Base-by-base conservation (phyloP, 2,329 filamentous ascomycete genomes). In the Falciphora oryzae region DNA sequence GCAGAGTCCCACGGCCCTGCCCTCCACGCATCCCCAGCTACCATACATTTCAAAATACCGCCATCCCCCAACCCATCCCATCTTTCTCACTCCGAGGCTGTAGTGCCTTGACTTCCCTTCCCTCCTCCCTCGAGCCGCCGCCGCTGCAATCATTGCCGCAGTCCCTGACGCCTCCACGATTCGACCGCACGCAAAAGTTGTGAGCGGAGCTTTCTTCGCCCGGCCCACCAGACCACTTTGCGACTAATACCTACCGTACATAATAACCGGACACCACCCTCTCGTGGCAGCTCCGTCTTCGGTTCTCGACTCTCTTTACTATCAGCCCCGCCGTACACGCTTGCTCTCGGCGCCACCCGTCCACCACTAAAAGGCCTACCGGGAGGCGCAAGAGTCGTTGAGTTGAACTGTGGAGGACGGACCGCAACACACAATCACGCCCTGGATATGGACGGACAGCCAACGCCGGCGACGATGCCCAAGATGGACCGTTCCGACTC, bases 401-500 rank as follows among this genome's bases (percentile, higher is more conserved):
- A 25, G 22, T 53, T 53, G 18, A 53, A 25, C 22, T 53, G 22
- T n/a, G 44, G 44, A 44, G 44, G 44, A 25, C 44, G n/a, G 44
- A 22, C 22, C 44, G 22, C 44, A 53, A 53, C 44, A 53, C n/a
- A 53, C 44, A 2, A 44, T 28, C 44, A 35, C 50, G 27, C 31
- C 38, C 16, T 25, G 31, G 56, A 32, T 28, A 35, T 59, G 59
- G 32, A 59, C 27, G 38, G 11, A 22, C 44, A 32, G 22, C 28
- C 50, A 31, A 50, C 44, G 25, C 50, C 57, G 25, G n/a, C 27
- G 22, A 35, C 29, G 6, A 29, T 66, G 18, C 63, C 69, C 35
- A 67, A 70, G 29, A 72, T 73, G 65, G 69, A 70, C 62, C 71
- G 72, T 65, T 74, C 72, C 57, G 73, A 76, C 65, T 73, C 73